phyloP scores from a whole-genome alignment of 208 protist species.

The Porcisia hertigi region DNA sequence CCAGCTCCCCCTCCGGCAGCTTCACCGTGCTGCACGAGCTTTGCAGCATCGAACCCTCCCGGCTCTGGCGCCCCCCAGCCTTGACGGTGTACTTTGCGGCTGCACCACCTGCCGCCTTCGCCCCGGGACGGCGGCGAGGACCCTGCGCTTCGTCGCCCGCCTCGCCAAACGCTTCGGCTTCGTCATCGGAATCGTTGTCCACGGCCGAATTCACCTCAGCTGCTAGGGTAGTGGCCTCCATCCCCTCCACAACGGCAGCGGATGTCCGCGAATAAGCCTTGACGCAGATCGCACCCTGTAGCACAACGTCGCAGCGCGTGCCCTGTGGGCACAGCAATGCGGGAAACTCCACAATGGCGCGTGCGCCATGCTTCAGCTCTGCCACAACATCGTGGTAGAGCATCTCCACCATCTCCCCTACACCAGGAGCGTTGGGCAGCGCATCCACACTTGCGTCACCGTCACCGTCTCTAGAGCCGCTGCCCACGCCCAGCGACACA shows the following conservation, averaged over 20 bases:
- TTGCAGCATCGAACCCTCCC: conserved; percentile 50
- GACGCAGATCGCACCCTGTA: conserved; percentile 65
- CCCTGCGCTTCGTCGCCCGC: neutral
- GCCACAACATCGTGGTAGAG: conserved; percentile 80
- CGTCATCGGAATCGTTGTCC: conserved; percentile 16
- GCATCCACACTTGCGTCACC: conserved; percentile 22
- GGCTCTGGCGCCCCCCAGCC: neutral
- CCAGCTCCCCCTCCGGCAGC: conserved; percentile 47
- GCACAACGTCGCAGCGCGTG: conserved; percentile 68
- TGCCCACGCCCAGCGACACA: conserved; percentile 14
- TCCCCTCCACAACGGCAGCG: conserved; percentile 7
- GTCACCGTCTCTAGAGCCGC: neutral
- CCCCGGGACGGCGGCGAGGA: neutral
- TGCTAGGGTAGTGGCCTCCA: neutral
- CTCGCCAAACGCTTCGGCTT: neutral
- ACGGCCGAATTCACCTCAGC: neutral
- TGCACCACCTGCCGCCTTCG: neutral
- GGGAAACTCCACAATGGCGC: conserved; percentile 72
- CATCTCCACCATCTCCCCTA: conserved; percentile 79
- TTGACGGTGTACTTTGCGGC: neutral
- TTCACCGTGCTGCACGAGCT: conserved; percentile 47
- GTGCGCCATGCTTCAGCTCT: conserved; percentile 48
- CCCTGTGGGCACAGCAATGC: conserved; percentile 70
- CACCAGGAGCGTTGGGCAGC: conserved; percentile 42
- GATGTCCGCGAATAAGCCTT: conserved; percentile 70